Evolutionary conservation across 2,329 filamentous ascomycete species (phyloP).

Genomic region (Scorias spongiosa): DNA sequence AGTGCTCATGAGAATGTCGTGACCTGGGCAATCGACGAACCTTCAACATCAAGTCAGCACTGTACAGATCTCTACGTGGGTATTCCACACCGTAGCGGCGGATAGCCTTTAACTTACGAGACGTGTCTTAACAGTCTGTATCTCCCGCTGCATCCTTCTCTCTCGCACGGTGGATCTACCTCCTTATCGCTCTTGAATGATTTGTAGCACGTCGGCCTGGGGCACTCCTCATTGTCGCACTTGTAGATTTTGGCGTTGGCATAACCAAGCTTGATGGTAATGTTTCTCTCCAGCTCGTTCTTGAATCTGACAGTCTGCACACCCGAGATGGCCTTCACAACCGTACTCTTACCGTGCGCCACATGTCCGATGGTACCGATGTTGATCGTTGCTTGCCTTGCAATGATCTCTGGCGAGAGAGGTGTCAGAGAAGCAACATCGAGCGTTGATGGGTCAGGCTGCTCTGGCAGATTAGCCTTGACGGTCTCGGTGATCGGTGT

Average conservation of each 20-base stretch:
- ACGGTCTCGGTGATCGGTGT: constrained; percentile 40
- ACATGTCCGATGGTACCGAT: constrained; percentile 97
- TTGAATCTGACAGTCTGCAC: constrained; percentile 99
- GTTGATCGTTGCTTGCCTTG: constrained; percentile 95
- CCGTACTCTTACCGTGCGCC: constrained; percentile 96
- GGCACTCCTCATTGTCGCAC: constrained; percentile 84
- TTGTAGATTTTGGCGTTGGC: constrained; percentile 99
- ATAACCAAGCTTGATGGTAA: constrained; percentile 99
- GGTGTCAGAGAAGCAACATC: constrained; percentile 69
- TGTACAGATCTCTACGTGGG: background rate
- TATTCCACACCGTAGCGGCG: background rate
- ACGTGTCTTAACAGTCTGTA: constrained; percentile 85
- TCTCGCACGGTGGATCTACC: constrained; percentile 88
- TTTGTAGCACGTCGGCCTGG: constrained; percentile 84
- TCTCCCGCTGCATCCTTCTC: constrained; percentile 74
- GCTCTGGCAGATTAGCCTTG: constrained; percentile 60
- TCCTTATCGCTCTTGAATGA: constrained; percentile 99
- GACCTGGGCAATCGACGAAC: constrained; percentile 96
- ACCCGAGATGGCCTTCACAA: constrained; percentile 97
- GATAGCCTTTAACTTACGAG: constrained; percentile 46
- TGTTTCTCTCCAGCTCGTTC: constrained; percentile 98
- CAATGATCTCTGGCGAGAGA: constrained; percentile 90
- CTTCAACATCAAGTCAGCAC: constrained; percentile 21
- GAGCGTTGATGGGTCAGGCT: constrained; percentile 82
- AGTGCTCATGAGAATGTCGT: constrained; percentile 99